These are phyloP conservation scores for Penicillium decumbens DNA, from an alignment of 2,329 filamentous ascomycete genomes.

Conservation along the genomic window DNA sequence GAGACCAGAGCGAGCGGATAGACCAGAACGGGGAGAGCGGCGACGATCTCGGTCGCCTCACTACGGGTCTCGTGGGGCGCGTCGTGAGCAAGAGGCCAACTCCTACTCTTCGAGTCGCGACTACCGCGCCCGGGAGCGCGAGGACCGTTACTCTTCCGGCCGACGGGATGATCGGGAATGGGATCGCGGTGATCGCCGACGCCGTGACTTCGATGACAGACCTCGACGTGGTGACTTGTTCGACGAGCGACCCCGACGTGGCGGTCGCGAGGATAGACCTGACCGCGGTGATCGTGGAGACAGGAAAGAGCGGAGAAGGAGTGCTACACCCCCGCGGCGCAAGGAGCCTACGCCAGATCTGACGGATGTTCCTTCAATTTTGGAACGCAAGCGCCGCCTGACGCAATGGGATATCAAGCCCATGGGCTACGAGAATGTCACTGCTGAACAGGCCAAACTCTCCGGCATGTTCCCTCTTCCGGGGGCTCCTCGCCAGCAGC, in stretches of 20 bases:
- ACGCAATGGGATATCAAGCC: slow-evolving; percentile 99
- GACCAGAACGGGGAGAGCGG: slow-evolving; percentile 54
- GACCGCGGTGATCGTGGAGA: slow-evolving; percentile 41
- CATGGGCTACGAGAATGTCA: slow-evolving; percentile 95
- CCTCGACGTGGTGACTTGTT: slow-evolving; percentile 55
- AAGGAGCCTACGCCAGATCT: slow-evolving; percentile 94
- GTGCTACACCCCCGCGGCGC: slow-evolving; percentile 77
- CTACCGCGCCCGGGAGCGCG: slow-evolving; percentile 87
- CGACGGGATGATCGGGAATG: slow-evolving; percentile 70
- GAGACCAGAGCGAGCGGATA: slow-evolving; percentile 43
- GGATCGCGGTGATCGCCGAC: slow-evolving; percentile 43
- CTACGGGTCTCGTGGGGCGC: slow-evolving; percentile 60
- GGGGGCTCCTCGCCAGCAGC: slow-evolving; percentile 87
- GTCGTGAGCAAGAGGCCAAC: slow-evolving; percentile 72
- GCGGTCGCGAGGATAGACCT: slow-evolving; percentile 32
- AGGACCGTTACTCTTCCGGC: slow-evolving; percentile 78
- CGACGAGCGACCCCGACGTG: slow-evolving; percentile 55
- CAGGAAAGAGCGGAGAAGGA: slow-evolving; percentile 58
- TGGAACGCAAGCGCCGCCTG: slow-evolving; percentile 82
- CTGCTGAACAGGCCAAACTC: slow-evolving; percentile 95
- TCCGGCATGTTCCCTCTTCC: slow-evolving; percentile 94
- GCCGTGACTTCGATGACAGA: slow-evolving; percentile 62
- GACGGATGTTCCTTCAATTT: slow-evolving; percentile 74
- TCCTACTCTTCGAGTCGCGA: slow-evolving; percentile 89
- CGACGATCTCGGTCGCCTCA: slow-evolving; percentile 85